These are phyloP conservation scores for Dictyostelium capitatum DNA, from an alignment of 78 protist genomes.

Conservation along the genomic window DNA sequence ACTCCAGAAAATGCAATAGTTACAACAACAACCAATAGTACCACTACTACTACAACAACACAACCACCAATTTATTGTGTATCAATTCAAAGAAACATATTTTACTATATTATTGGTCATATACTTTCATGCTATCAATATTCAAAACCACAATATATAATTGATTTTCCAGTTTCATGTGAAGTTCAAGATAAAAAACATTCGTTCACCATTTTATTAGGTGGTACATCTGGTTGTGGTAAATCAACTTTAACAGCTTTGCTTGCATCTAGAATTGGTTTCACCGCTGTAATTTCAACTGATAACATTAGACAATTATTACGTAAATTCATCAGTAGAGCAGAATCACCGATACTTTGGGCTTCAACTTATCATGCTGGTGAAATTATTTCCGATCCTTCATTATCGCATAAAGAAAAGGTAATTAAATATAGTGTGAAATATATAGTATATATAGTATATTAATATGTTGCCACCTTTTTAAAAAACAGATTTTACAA, in stretches of 20 bases:
- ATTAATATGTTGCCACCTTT: neutral
- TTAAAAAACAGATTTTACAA: conserved; percentile 75
- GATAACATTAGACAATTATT: conserved; percentile 85
- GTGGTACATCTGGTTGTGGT: conserved; percentile 90
- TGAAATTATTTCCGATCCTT: conserved; percentile 71
- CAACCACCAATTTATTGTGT: conserved; percentile 49
- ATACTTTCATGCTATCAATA: conserved; percentile 55
- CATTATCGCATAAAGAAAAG: conserved; percentile 65
- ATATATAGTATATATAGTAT: neutral
- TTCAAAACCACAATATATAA: conserved; percentile 62
- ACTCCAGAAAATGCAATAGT: neutral
- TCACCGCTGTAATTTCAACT: conserved; percentile 85
- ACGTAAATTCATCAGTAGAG: conserved; percentile 51
- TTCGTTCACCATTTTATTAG: conserved; percentile 73
- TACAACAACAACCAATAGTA: conserved; percentile 1
- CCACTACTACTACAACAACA: neutral
- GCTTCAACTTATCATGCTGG: conserved; percentile 83
- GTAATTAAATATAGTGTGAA: conserved; percentile 9
- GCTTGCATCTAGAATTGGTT: conserved; percentile 83
- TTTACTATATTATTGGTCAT: conserved; percentile 50
- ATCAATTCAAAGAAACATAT: conserved; percentile 42
- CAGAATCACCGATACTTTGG: conserved; percentile 74
- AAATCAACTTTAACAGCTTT: conserved; percentile 85
- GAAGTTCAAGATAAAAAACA: conserved; percentile 78
- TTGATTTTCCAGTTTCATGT: conserved; percentile 74